Base-by-base conservation (phyloP, 2,329 filamentous ascomycete genomes). In the Colletotrichum sp. region DNA sequence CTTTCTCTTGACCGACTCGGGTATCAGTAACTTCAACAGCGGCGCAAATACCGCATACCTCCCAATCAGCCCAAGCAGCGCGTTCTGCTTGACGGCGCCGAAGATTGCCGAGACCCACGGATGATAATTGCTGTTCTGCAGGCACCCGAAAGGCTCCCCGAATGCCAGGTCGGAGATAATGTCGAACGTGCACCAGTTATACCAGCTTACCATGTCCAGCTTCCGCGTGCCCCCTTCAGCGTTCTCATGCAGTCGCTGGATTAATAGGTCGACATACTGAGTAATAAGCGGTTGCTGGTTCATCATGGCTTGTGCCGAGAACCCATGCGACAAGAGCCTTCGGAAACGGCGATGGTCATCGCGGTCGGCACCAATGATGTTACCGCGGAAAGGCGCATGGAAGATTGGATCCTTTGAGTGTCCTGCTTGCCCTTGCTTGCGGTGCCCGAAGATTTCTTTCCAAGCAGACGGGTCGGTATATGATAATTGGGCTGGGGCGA, bases 221-320 rank as follows among this genome's bases (percentile, higher is more conserved):
- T 48, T 52, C 38, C 18, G 15, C 9, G 15, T 30, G 21, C 24
- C 62, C 36, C 38, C 26, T 8, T 28, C 6, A 2, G 21, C n/a
- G 8, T 48, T 66, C 28, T 85, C 83, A 28, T 78, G 79, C 61
- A 88, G 76, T 28, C 81, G 81, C 15, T 79, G 64, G 34, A 88
- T 81, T 48, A 88, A 81, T 9, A 86, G 73, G 52, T 84, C 79
- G n/a, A 86, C 83, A 76, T 88, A 86, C 0, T 78, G 76, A 67
- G 81, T 79, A 69, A 89, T 77, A 2, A 79, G 26, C 1, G 78
- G 70, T 58, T 81, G 76, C 71, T 82, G 81, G 1, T 76, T 75
- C 8, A 71, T 28, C 75, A 82, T 71, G 1, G 75, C 61, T 38
- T 77, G 73, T 13, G 78, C 78, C 4, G 76, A 77, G 65, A 81